These are phyloP conservation scores for Centella asiatica DNA, from an alignment of 129 eudicot genomes.

Conservation along the genomic window DNA sequence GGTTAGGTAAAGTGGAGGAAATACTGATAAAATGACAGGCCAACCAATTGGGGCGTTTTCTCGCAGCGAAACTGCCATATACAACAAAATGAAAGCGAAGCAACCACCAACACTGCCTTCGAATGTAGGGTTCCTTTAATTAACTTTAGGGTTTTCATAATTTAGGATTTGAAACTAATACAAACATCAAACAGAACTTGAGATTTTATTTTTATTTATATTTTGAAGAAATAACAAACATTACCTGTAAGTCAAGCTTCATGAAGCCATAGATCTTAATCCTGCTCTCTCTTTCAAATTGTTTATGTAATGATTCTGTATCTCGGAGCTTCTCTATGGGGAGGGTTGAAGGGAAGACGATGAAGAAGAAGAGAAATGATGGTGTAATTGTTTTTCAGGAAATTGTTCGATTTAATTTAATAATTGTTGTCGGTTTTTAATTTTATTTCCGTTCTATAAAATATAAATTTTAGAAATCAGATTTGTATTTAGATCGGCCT, in stretches of 20 bases:
- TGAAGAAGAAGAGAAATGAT: too few relatives aligned
- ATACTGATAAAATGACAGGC: constrained; percentile 21
- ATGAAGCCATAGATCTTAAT: constrained; percentile 10
- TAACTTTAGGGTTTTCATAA: neutral
- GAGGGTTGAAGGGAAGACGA: neutral
- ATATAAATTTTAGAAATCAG: too few relatives aligned
- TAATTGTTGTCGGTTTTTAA: too few relatives aligned
- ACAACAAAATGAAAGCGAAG: constrained; percentile 22
- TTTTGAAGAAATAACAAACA: neutral
- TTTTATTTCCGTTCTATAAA: too few relatives aligned
- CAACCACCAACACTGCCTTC: constrained; percentile 13
- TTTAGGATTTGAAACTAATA: constrained; percentile 13
- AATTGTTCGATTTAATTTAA: too few relatives aligned
- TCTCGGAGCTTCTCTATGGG: neutral
- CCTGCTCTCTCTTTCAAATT: neutral
- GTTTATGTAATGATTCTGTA: neutral
- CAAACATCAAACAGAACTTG: constrained; percentile 3
- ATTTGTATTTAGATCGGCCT: too few relatives aligned
- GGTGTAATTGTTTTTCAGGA: too few relatives aligned
- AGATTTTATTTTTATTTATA: neutral
- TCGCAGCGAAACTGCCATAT: neutral
- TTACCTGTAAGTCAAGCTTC: neutral
- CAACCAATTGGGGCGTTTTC: constrained; percentile 13
- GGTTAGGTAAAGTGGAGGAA: constrained; percentile 31
- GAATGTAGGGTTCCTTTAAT: constrained; percentile 2